phyloP scores from a whole-genome alignment of 331 rosid genomes.

The Erythrophleum ivorense region DNA sequence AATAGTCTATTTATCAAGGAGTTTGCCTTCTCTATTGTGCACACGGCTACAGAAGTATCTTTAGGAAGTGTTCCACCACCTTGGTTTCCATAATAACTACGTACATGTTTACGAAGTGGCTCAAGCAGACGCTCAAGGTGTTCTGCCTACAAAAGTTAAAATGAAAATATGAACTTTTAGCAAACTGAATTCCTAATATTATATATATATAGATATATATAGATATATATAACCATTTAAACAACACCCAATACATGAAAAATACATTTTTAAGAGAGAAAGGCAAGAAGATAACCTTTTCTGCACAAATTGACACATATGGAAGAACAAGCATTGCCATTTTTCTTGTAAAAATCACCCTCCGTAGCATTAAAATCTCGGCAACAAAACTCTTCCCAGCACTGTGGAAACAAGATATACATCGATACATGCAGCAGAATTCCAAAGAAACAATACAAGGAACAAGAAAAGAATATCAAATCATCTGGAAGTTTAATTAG shows the following conservation, averaged over 20 bases:
- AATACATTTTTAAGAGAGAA: not conserved
- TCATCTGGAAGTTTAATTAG: constrained; percentile 18
- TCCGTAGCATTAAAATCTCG: constrained; percentile 89
- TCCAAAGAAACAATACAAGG: constrained; percentile 26
- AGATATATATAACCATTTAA: not conserved
- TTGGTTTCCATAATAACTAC: constrained; percentile 96
- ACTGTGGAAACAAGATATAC: constrained; percentile 63
- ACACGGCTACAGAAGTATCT: constrained; percentile 95
- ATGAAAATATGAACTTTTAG: constrained; percentile 27
- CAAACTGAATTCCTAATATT: constrained; percentile 12
- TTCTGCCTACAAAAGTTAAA: constrained; percentile 73
- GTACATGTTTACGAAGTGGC: constrained; percentile 90
- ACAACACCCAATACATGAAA: constrained; percentile 31
- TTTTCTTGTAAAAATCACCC: constrained; percentile 78
- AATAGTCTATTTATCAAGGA: constrained; percentile 82
- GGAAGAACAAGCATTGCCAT: constrained; percentile 97
- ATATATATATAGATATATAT: not conserved
- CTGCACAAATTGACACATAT: constrained; percentile 94
- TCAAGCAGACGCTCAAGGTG: constrained; percentile 91
- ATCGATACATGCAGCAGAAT: constrained; percentile 36
- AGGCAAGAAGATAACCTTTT: constrained; percentile 69
- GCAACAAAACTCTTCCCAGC: constrained; percentile 99
- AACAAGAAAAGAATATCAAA: constrained; percentile 28
- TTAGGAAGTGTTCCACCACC: constrained; percentile 96
- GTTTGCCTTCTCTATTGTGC: constrained; percentile 99